Conservation (phyloP, 2,329 filamentous ascomycete species). For the Coniochaeta hoffmannii region DNA sequence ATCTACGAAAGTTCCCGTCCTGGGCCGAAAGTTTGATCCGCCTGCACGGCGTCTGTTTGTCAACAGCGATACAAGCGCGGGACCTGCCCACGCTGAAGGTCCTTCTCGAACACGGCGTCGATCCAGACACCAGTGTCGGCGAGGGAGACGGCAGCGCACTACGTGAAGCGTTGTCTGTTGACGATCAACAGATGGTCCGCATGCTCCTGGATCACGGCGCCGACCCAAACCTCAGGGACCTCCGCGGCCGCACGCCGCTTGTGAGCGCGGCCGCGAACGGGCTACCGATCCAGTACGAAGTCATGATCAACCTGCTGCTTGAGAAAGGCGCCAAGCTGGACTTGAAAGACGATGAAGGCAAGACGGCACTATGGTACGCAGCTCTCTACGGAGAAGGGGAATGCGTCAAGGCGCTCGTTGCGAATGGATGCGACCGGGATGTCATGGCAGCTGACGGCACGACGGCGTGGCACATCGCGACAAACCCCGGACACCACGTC, state of each 20-base stretch:
- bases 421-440: background rate
- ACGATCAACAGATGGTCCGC: background rate
- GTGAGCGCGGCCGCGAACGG: background rate
- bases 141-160: background rate
- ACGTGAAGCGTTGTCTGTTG: background rate
- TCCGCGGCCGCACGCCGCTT: background rate
- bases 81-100: background rate
- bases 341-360: background rate
- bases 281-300: background rate
- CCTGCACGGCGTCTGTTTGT: background rate
- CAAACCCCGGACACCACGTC: background rate
- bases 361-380: background rate
- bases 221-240: background rate
- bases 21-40: background rate
- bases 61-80: background rate
- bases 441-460: background rate
- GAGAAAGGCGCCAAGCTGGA: background rate
- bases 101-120: background rate
- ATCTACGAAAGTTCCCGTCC: background rate
- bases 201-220: background rate
- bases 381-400: background rate
- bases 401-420: background rate
- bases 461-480: background rate
- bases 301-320: background rate
- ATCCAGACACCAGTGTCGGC: background rate